These are phyloP conservation scores for Phycomyces blakesleeanus DNA, from an alignment of 192 early-diverging fungal genomes.

Conservation along the genomic window DNA sequence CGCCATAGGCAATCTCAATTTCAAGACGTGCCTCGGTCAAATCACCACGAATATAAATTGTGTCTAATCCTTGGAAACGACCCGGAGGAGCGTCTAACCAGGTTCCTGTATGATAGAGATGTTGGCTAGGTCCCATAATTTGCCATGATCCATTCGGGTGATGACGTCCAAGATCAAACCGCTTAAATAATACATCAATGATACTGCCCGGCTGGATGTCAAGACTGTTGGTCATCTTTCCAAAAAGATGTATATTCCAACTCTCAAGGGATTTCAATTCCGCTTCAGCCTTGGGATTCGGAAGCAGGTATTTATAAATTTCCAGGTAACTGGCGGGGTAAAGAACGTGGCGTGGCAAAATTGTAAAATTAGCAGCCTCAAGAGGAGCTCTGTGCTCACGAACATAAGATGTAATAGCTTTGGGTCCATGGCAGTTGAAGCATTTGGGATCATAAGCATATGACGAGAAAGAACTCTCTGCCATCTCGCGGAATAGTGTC, in stretches of 20 bases:
- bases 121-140: slow-evolving; percentile 27
- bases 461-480: slow-evolving; percentile 45
- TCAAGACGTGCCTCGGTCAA: slow-evolving; percentile 16
- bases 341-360: slow-evolving; percentile 42
- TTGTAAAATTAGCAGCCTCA: slow-evolving; percentile 41
- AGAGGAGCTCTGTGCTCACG: slow-evolving; percentile 37
- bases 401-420: slow-evolving; percentile 54
- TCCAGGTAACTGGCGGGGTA: slow-evolving; percentile 52
- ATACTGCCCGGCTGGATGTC: slow-evolving; percentile 46
- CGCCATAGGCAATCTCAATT: slow-evolving; percentile 17
- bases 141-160: slow-evolving; percentile 17
- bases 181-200: slow-evolving; percentile 40
- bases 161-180: slow-evolving; percentile 46
- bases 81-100: slow-evolving; percentile 20
- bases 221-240: slow-evolving; percentile 52
- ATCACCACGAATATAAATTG: slow-evolving; percentile 46
- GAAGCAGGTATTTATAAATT: slow-evolving; percentile 34
- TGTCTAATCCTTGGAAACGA: slow-evolving; percentile 45
- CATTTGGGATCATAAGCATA: slow-evolving; percentile 47
- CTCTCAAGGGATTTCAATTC: slow-evolving; percentile 35
- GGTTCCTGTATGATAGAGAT: slow-evolving; percentile 20
- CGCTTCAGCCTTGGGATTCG: slow-evolving; percentile 34
- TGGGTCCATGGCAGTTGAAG: slow-evolving; percentile 58
- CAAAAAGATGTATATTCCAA: slow-evolving; percentile 53
- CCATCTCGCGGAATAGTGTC: slow-evolving; percentile 51